A percentile compares a stretch with the other conserved stretches of the same genome.
Conservation (phyloP, 805 yeast genomes). For the Candida maltosa region DNA sequence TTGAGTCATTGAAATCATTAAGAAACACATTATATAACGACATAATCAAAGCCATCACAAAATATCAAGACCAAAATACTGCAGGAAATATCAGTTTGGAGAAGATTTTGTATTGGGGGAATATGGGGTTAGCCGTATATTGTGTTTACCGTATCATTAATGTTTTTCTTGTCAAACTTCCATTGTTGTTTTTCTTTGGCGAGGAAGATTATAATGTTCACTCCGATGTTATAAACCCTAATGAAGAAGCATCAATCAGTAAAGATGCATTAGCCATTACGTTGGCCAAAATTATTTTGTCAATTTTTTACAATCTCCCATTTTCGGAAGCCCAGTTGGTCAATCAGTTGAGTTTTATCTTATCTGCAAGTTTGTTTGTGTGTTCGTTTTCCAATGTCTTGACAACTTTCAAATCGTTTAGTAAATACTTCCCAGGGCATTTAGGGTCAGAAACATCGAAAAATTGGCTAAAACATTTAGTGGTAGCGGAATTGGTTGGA, state of each 20-base stretch:
- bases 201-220: constrained; percentile 1
- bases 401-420: constrained; percentile 55
- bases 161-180: constrained; percentile 40
- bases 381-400: constrained; percentile 65
- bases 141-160: constrained; percentile 47
- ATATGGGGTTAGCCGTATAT: constrained; percentile 39
- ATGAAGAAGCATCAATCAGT: constrained; percentile 4
- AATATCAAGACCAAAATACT: constrained; percentile 14
- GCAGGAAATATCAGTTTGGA: constrained; percentile 4
- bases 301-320: constrained; percentile 21
- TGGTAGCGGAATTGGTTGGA: constrained; percentile 46
- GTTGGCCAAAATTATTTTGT: constrained; percentile 36
- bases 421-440: constrained; percentile 24
- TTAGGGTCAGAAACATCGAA: constrained; percentile 14
- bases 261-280: constrained; percentile 50
- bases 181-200: constrained; percentile 19
- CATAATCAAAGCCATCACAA: constrained; percentile 16
- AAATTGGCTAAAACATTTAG: constrained; percentile 34
- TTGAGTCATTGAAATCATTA: constrained; percentile 33
- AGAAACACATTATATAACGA: constrained; percentile 28
- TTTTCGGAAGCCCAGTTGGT: constrained; percentile 38
- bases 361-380: constrained; percentile 58
- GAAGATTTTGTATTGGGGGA: constrained; percentile 12
- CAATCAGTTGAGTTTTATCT: constrained; percentile 45
- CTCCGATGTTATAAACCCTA: constrained; percentile 3